A percentile compares a stretch with the other conserved stretches of the same genome.
Conservation (phyloP, 495 filamentous ascomycete species). For the Penicillium bovifimosum region DNA sequence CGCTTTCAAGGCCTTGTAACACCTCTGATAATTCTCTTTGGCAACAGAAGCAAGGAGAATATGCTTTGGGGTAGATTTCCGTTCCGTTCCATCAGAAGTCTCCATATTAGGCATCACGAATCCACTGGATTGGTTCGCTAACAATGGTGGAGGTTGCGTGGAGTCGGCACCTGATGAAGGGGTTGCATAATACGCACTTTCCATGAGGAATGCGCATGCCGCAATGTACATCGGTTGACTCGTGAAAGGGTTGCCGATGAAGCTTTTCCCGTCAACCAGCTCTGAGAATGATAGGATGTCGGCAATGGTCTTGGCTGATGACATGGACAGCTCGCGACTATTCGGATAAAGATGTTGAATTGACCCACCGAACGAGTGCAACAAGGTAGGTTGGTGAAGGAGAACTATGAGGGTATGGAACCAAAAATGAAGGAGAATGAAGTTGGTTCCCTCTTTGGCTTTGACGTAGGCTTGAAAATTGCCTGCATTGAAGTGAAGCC, state of each 20-base stretch:
- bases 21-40: slow-evolving; percentile 73
- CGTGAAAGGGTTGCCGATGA: slow-evolving; percentile 81
- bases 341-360: slow-evolving; percentile 66
- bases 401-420: slow-evolving; percentile 83
- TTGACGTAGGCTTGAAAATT: slow-evolving; percentile 76
- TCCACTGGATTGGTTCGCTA: slow-evolving; percentile 37
- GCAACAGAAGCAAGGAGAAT: slow-evolving; percentile 68
- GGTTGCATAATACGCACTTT: slow-evolving; percentile 53
- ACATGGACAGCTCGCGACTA: slow-evolving; percentile 77
- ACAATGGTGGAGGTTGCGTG: slow-evolving; percentile 27
- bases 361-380: slow-evolving; percentile 68
- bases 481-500: slow-evolving; percentile 69
- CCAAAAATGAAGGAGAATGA: slow-evolving; percentile 87
- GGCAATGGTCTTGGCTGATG: slow-evolving; percentile 81
- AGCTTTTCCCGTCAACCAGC: slow-evolving; percentile 70
- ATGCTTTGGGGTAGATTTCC: slow-evolving; percentile 58
- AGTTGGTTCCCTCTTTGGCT: slow-evolving; percentile 72
- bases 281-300: slow-evolving; percentile 79
- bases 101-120: slow-evolving; percentile 40
- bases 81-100: slow-evolving; percentile 27
- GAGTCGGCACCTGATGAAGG: slow-evolving; percentile 33
- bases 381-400: slow-evolving; percentile 72
- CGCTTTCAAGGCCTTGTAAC: slow-evolving; percentile 72
- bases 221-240: slow-evolving; percentile 88
- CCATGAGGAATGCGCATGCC: slow-evolving; percentile 79